phyloP scores from a whole-genome alignment of 2,329 filamentous ascomycete genomes.

The Pseudogymnoascus sp. region DNA sequence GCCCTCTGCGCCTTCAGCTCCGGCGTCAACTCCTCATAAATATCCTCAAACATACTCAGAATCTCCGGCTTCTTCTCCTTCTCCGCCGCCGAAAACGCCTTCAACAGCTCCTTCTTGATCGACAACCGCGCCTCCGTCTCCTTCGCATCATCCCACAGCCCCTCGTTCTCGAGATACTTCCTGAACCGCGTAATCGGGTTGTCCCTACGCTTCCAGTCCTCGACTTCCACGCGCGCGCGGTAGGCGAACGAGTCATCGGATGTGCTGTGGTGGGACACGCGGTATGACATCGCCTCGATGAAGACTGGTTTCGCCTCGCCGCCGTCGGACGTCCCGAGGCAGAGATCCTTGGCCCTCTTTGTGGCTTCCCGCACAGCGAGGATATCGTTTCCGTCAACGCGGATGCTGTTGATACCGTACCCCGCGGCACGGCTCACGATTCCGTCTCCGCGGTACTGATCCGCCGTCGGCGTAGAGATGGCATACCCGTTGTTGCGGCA shows the following conservation, averaged over 20 bases:
- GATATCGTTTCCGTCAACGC: constrained; percentile 91
- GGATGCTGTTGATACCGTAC: constrained; percentile 89
- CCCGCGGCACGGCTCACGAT: constrained; percentile 81
- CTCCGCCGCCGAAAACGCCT: constrained; percentile 77
- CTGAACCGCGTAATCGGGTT: constrained; percentile 78
- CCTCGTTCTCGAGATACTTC: constrained; percentile 82
- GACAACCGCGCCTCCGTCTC: constrained; percentile 64
- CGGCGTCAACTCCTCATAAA: constrained; percentile 81
- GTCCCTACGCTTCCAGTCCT: constrained; percentile 86
- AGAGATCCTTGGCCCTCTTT: constrained; percentile 65
- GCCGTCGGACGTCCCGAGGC: constrained; percentile 40
- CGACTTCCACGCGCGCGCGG: constrained; percentile 83
- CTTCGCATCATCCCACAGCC: constrained; percentile 74
- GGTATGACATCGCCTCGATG: constrained; percentile 95
- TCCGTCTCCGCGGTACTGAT: constrained; percentile 86
- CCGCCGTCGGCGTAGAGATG: constrained; percentile 79
- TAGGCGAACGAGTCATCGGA: constrained; percentile 97
- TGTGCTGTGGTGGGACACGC: constrained; percentile 95
- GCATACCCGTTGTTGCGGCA: constrained; percentile 92
- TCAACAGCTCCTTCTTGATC: constrained; percentile 66
- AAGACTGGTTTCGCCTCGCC: constrained; percentile 53
- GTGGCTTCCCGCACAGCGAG: constrained; percentile 80
- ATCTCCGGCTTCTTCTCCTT: constrained; percentile 71
- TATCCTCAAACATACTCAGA: constrained; percentile 68
- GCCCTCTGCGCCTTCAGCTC: constrained; percentile 68